Percentiles rank a stretch among this genome's conserved stretches.
Evolutionary conservation across 2,329 filamentous ascomycete genomes (phyloP).

Genomic region (Fusarium sp.): DNA sequence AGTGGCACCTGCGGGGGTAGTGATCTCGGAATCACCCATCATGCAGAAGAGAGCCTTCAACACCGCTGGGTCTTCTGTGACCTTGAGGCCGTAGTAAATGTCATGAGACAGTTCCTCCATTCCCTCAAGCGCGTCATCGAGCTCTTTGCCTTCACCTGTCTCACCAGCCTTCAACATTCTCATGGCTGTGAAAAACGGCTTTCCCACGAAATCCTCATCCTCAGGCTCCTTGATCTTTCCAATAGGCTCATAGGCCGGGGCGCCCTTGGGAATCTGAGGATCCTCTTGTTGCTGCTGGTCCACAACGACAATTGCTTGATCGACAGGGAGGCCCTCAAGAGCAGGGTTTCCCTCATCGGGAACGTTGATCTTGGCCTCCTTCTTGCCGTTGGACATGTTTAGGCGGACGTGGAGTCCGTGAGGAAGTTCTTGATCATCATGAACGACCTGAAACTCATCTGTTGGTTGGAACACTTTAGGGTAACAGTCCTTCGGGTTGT

Average conservation of each 20-base stretch:
- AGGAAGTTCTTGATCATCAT: conserved; percentile 73
- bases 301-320: conserved; percentile 65
- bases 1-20: conserved; percentile 43
- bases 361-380: conserved; percentile 74
- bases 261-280: conserved; percentile 58
- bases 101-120: conserved; percentile 75
- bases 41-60: conserved; percentile 69
- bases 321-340: conserved; percentile 63
- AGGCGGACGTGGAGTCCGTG: conserved; percentile 74
- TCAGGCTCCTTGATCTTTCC: conserved; percentile 68
- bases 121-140: conserved; percentile 65
- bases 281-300: conserved; percentile 57
- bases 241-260: conserved; percentile 67
- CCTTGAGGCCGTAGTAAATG: conserved; percentile 75
- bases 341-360: conserved; percentile 62
- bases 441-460: conserved; percentile 71
- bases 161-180: conserved; percentile 61
- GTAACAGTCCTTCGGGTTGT: conserved; percentile 72
- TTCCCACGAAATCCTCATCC: conserved; percentile 46
- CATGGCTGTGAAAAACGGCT: conserved; percentile 57
- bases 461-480: conserved; percentile 73
- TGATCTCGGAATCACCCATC: conserved; percentile 52
- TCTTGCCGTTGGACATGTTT: conserved; percentile 71
- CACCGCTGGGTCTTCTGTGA: conserved; percentile 66
- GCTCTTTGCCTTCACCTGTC: conserved; percentile 47